Evolutionary conservation across 1,284 basidiomycete species (phyloP), one percentile per base, ranked within the genome.

Genomic region (Cryptococcus sp.): DNA sequence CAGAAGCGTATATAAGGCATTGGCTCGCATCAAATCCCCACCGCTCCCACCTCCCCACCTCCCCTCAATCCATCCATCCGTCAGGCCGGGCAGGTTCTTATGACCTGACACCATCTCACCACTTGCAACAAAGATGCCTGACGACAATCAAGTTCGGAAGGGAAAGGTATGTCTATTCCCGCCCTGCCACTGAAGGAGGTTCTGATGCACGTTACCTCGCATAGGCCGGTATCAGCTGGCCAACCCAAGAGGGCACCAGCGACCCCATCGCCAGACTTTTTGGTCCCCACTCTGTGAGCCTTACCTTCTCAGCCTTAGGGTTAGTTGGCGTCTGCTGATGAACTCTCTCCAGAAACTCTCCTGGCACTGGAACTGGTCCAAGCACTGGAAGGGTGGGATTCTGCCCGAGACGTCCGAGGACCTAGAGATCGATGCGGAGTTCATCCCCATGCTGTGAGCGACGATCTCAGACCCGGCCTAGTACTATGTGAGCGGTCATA

Each of bases 281-380:
- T 54, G 59, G 65, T 36, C 60, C 62, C 2, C 66, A 62, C 15
- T 74, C 72, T 1, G 73, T 72, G 43, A 53, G 71, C n/a, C n/a
- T n/a, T 59, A 18, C 2, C 15, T 16, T 37, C 39, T 47, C 38
- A 46, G 28, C 20, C 8, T 44, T 15, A 24, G n/a, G 18, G 42
- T 7, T 36, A 16, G n/a, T 43, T 28, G 20, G n/a, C n/a, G 15
- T 44, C 42, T 18, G 42, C 38, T 40, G 35, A 57, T 16, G 39
- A 18, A 23, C 28, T 2, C 48, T 15, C 42, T 23, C 16, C 43
- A 71, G 70, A 65, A 61, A 40, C 59, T 76, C 16, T 58, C 64
- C 16, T 76, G 73, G 73, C 73, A 76, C 54, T 76, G 68, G 61
- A 76, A 76, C 56, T 76, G 73, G 73, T 73, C 69, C 64, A 76